phyloP scores from a whole-genome alignment of 2,329 filamentous ascomycete species.

The Fusarium napiforme region DNA sequence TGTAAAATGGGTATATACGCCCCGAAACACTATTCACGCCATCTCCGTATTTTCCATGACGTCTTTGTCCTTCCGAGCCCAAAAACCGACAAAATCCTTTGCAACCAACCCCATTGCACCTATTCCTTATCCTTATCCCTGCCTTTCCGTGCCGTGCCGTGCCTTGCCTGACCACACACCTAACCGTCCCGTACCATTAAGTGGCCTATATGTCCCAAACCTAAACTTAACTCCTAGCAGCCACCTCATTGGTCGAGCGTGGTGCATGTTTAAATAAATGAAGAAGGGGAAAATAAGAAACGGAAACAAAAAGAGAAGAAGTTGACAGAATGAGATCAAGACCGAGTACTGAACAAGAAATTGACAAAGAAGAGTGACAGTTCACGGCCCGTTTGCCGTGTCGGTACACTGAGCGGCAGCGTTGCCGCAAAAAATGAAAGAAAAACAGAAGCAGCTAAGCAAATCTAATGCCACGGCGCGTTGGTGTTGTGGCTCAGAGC shows the following conservation, averaged over 20 bases:
- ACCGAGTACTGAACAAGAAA: slow-evolving; percentile 17
- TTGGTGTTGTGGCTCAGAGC: slow-evolving; percentile 16
- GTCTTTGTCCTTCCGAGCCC: slow-evolving; percentile 13
- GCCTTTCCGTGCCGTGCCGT: background rate
- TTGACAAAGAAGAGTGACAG: slow-evolving; percentile 17
- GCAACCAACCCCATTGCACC: slow-evolving; percentile 21
- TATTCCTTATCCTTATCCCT: background rate
- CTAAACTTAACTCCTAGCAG: slow-evolving; percentile 31
- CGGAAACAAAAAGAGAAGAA: background rate
- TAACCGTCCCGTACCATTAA: slow-evolving; percentile 32
- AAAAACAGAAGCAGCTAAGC: slow-evolving; percentile 10
- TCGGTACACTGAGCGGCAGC: slow-evolving; percentile 26
- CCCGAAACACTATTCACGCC: slow-evolving; percentile 39
- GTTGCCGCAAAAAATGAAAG: slow-evolving; percentile 17
- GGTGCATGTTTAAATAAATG: slow-evolving; percentile 12
- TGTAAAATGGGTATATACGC: slow-evolving; percentile 50
- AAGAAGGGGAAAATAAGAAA: background rate
- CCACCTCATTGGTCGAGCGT: slow-evolving; percentile 5
- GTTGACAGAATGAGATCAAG: slow-evolving; percentile 6
- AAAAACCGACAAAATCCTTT: slow-evolving; percentile 13
- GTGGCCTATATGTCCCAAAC: slow-evolving; percentile 34
- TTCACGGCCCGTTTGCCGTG: slow-evolving; percentile 26
- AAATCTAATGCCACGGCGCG: slow-evolving; percentile 39
- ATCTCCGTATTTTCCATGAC: slow-evolving; percentile 9
- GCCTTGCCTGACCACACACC: background rate